Percentiles rank a stretch among this genome's conserved stretches.
These are phyloP conservation scores for Akanthomyces muscarius DNA, from an alignment of 2,329 filamentous ascomycete species.

Conservation along the genomic window DNA sequence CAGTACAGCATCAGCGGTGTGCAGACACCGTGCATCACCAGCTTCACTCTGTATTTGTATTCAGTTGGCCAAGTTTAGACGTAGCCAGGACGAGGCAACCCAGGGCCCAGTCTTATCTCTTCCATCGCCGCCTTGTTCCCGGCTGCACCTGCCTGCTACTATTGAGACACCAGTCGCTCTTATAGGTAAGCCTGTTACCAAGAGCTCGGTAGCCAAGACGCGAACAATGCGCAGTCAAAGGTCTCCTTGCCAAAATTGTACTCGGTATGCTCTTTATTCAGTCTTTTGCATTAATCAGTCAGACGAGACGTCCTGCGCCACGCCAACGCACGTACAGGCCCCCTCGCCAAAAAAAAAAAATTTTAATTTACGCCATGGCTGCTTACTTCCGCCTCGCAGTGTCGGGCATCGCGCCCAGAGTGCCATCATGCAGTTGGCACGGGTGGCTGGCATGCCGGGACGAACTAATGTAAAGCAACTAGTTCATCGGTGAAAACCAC, in stretches of 20 bases:
- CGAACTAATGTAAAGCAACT: too few relatives aligned
- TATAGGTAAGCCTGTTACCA: too few relatives aligned
- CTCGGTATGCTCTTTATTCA: too few relatives aligned
- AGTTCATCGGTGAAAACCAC: too few relatives aligned
- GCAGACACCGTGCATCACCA: too few relatives aligned
- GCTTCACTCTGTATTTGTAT: too few relatives aligned
- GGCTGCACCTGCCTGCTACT: background rate
- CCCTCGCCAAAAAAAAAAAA: background rate
- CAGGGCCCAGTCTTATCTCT: background rate
- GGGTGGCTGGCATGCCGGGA: background rate
- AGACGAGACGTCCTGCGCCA: background rate
- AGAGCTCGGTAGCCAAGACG: too few relatives aligned
- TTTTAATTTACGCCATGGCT: background rate
- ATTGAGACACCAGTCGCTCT: background rate
- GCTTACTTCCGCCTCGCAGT: background rate
- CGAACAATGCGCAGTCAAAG: too few relatives aligned
- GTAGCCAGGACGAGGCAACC: background rate
- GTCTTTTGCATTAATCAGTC: background rate
- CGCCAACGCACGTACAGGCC: background rate
- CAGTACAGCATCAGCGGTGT: too few relatives aligned
- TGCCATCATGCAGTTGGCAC: background rate
- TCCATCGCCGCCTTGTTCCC: conserved; percentile 2
- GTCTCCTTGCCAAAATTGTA: too few relatives aligned
- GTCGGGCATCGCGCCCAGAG: background rate
- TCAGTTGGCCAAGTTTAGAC: too few relatives aligned